A percentile compares a stretch with the other conserved stretches of the same genome.
Conservation (phyloP, 495 filamentous ascomycete genomes). For the Aspergillus bertholletiae region DNA sequence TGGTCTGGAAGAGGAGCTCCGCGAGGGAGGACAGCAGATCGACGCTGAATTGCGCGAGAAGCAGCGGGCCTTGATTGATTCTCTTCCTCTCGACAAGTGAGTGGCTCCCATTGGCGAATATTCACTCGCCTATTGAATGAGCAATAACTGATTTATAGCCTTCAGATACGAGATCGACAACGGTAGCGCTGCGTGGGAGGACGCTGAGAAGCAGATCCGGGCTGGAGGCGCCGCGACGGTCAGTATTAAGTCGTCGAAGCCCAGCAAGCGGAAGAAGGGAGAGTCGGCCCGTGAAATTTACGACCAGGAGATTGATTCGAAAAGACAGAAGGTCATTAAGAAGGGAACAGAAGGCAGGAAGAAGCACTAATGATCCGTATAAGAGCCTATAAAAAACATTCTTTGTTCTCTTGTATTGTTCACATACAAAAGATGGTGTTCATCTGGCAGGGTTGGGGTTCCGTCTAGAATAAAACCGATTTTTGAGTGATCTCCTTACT, state of each 20-base stretch:
- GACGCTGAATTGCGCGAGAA: conserved; percentile 66
- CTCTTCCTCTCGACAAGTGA: conserved; percentile 84
- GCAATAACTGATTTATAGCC: conserved; percentile 43
- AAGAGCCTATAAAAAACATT: not conserved
- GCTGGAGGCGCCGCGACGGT: conserved; percentile 65
- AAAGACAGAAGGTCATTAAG: conserved; percentile 49
- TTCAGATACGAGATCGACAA: conserved; percentile 77
- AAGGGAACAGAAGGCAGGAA: conserved; percentile 50
- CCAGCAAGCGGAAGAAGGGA: conserved; percentile 73
- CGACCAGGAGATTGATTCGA: conserved; percentile 45
- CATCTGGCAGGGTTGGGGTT: not conserved
- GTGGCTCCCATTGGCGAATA: conserved; percentile 22
- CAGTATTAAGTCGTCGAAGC: conserved; percentile 71
- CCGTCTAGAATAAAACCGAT: not conserved
- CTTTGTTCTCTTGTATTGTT: not conserved
- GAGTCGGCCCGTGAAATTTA: conserved; percentile 54
- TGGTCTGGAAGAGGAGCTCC: conserved; percentile 79
- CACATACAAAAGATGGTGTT: conserved; percentile 14
- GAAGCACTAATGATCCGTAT: conserved; percentile 8
- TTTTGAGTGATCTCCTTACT: conserved; percentile 3
- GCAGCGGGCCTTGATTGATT: conserved; percentile 82
- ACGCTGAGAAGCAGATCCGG: conserved; percentile 75
- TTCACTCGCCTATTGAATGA: conserved; percentile 20
- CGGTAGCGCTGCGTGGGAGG: conserved; percentile 69
- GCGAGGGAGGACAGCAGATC: conserved; percentile 75